Evolutionary conservation across 306 rosid genomes (phyloP), one percentile per base, ranked within the genome.

Genomic region (Cucurbita ficifolia): DNA sequence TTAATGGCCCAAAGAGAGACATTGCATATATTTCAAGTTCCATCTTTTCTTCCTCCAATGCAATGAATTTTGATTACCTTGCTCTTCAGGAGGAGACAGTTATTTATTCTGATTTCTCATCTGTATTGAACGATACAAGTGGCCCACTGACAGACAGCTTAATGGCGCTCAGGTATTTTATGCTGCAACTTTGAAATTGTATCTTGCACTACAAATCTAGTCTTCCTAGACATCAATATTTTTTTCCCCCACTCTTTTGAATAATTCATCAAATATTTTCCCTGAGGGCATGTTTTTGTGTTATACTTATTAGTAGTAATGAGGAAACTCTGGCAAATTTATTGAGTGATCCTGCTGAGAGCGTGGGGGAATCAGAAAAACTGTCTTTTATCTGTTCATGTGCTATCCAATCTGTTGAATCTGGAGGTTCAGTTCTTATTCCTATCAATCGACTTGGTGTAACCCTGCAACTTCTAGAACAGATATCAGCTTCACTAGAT

Each of bases 401-500:
- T 77, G 87, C 83, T 75, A 33, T 86, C 73, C 90, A 88, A 36
- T 78, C 86, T 67, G 83, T 93, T 48, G 85, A 84, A 72, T 78
- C 55, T 62, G 96, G 97, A 61, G 98, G 98, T 39, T 93, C 97
- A 0, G 98, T 90, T 73, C 97, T 93, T 61, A 70, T 93, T 80
- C 90, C 98, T 35, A 71, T 81, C 48, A 80, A 76, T 75, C 92
- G 78, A 81, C 77, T 84, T 79, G 94, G 96, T 72, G 79, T 84
- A 38, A 39, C 83, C 75, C 79, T 93, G 79, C 98, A 75, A 83
- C 90, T 93, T 75, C 75, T 93, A 78, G 98, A 88, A 82, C 87
- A 90, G 77, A 80, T 93, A 63, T 69, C 89, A 76, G 74, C 79
- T 73, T 83, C 80, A 48, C 73, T 93, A 7, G 96, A 90, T 58